Evolutionary conservation across 371 early-diverging fungal species (phyloP), one percentile per base, ranked within the genome.

Genomic region (Mucor circinelloides): DNA sequence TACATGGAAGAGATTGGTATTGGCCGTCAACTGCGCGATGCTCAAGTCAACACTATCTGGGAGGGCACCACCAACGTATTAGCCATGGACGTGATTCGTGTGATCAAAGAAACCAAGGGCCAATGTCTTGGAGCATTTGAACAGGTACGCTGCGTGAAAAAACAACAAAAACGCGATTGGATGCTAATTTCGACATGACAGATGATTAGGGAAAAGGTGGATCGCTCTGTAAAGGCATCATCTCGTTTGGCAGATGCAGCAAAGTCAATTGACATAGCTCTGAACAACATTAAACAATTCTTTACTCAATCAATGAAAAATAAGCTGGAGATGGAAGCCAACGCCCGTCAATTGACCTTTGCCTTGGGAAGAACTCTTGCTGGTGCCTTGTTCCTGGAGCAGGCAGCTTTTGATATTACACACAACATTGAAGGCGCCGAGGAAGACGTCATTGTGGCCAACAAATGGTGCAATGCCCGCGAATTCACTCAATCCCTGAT

Each of bases 1-100:
- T 92, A 92, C 64, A 90, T 92, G 85, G 92, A 92, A 62, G 90
- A 90, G 46, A 77, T 80, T 2, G 87, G 88, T 2, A 70, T 90
- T n/a, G 88, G 84, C 1, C 76, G 85, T 28, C 77, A 82, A 2
- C 71, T 88, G 63, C 77, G 90, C 23, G 90, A 92, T 70, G 72
- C 85, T 15, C 78, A 81, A 46, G 92, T 92, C n/a, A 89, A 88
- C 67, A 80, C 83, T 6, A 89, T 90, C 27, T 90, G 91, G 89
- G 90, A 89, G 64, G 91, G 90, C 9, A 90, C 91, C 0, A 84
- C 90, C 1, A 90, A 90, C 60, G 87, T 92, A 0, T 72, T 89
- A 56, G 81, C 90, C 0, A 68, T 87, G 71, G 92, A 92, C 74
- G 85, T 90, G 17, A 61, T 89, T 54, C 77, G 90, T 27, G 88